Evolutionary conservation across 495 filamentous ascomycete genomes (phyloP).

Genomic region (Trypethelium eluteriae): DNA sequence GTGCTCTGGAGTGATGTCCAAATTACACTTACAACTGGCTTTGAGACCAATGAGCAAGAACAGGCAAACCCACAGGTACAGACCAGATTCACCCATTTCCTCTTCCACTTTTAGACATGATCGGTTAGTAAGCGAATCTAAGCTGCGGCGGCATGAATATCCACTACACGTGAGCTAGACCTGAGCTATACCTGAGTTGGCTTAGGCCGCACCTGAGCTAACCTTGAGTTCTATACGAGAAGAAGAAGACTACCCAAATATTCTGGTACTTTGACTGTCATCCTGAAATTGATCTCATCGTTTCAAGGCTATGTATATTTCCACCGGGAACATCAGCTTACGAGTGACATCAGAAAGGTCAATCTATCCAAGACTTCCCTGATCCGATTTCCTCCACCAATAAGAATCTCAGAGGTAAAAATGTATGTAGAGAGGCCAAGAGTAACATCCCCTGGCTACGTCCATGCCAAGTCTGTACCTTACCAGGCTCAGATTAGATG

Average conservation of each 20-base stretch:
- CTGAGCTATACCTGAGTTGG: neutral
- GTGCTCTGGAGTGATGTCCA: too few species aligned
- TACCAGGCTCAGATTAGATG: neutral
- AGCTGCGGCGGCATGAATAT: neutral
- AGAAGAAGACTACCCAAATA: neutral
- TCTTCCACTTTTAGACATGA: neutral
- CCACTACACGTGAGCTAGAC: neutral
- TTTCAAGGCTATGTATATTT: neutral
- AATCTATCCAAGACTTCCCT: neutral
- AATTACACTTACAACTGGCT: too few species aligned
- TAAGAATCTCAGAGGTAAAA: neutral
- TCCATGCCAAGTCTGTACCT: neutral
- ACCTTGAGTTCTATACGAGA: neutral
- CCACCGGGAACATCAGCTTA: neutral
- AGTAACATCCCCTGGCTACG: neutral
- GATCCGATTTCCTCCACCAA: constrained; percentile 4
- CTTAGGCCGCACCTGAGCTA: neutral
- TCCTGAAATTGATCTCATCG: neutral
- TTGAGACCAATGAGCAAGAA: neutral
- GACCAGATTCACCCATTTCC: neutral
- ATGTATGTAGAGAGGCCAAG: neutral
- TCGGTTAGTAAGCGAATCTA: neutral
- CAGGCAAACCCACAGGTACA: neutral
- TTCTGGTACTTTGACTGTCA: neutral
- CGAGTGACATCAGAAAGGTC: neutral